These are phyloP conservation scores for Candida boidinii DNA, from an alignment of 805 yeast genomes.

Conservation along the genomic window DNA sequence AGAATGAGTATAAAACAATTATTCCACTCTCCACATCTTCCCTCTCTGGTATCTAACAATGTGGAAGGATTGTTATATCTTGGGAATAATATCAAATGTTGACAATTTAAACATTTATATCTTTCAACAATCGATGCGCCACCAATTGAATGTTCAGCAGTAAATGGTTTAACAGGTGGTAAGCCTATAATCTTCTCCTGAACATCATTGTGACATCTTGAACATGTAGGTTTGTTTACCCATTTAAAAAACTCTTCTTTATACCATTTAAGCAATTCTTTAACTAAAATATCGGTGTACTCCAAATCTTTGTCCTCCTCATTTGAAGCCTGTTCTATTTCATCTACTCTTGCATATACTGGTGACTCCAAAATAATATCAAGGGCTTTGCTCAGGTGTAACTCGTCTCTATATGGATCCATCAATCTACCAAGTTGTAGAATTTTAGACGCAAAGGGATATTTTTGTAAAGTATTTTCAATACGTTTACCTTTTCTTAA, in stretches of 20 bases:
- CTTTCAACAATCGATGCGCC: constrained; percentile 54
- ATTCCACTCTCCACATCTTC: constrained; percentile 97
- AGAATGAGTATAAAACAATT: constrained; percentile 69
- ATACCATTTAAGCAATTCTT: constrained; percentile 57
- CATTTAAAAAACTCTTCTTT: constrained; percentile 75
- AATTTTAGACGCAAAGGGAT: no score
- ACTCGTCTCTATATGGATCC: constrained; percentile 33
- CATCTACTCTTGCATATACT: constrained; percentile 43
- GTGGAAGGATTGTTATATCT: constrained; percentile 63
- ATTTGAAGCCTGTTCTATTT: constrained; percentile 11
- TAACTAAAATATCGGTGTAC: constrained; percentile 49
- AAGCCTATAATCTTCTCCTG: constrained; percentile 28
- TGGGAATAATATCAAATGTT: constrained; percentile 48
- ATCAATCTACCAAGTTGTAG: constrained; percentile 6
- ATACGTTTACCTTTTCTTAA: neutral
- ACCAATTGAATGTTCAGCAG: constrained; percentile 35
- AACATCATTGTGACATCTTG: constrained; percentile 34
- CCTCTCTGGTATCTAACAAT: constrained; percentile 52
- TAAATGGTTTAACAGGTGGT: constrained; percentile 34
- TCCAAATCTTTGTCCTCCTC: constrained; percentile 19
- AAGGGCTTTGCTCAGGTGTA: constrained; percentile 46
- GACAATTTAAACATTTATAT: constrained; percentile 53
- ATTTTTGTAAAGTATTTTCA: no score
- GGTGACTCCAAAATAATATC: constrained; percentile 54
- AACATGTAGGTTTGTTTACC: constrained; percentile 68